Base-by-base conservation (phyloP, 805 yeast species). In the Zygosaccharomyces kombuchaensis region DNA sequence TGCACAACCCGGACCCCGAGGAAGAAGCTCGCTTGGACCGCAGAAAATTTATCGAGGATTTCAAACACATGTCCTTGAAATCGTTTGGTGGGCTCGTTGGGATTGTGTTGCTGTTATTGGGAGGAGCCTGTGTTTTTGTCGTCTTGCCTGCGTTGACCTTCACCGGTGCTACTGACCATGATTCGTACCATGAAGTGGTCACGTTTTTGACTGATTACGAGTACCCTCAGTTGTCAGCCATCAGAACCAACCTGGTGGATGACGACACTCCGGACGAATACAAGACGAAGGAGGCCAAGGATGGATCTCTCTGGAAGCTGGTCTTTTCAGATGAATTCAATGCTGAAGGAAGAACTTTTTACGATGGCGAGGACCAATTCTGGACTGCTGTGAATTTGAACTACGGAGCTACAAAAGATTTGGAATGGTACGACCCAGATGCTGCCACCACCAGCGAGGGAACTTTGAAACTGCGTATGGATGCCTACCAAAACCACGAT, bases 351-450 rank as follows among this genome's bases (percentile, higher is more conserved):
- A 75, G 97, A 58, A 83, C 95, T 2, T 90, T 90, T 62, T 89
- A 87, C 64, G 84, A 79, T 7, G 93, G 91, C 36, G 96, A 89
- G 62, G 96, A 89, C 63, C 96, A 87, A 65, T 88, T 85, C 60
- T 90, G 91, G 84, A 77, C 84, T 36, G 96, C 88, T 2, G 86
- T 82, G 2, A 87, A 89, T 67, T 56, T 89, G 29, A 80, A 88
- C 63, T 90, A 90, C 65, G 90, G 76, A 44, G 96, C 96, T 19
- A 90, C 97, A 5, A 69, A 77, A 46, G 97, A 90, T 71, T 74
- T 88, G 60, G 97, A 90, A 70, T 90, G 96, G 96, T 90, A 90
- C 66, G 83, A 81, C 49, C 98, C 98, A 1, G 96, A 90, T 63
- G 96, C 96, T 1, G 80, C 75, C 2, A 75, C 81, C 25, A 90